Base-by-base conservation (phyloP, 805 yeast genomes). In the Saccharomyces kudriavzevii region DNA sequence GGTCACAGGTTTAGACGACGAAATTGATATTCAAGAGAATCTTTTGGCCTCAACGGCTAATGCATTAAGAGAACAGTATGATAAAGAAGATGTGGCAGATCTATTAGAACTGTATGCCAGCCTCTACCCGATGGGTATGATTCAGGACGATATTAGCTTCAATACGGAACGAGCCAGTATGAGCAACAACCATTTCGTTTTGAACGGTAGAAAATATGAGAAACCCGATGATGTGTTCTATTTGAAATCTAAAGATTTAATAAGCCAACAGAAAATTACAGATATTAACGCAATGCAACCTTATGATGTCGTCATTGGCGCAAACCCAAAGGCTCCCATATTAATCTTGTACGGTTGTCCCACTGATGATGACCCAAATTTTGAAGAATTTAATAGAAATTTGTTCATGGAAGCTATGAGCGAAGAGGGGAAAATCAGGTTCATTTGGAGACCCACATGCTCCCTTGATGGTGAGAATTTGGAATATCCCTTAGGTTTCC, bases 161-260 rank as follows among this genome's bases (percentile, higher is more conserved):
- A 52, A 51, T 13, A n/a, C 26, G n/a, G 51, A 54, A 22, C 31
- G 22, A 17, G 49, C 47, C 8, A 17, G 26, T 1, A 30, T 50
- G 2, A 48, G 54, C 8, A 56, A 53, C 1, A 61, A 55, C 47
- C 64, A 52, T 53, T 67, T 68, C 47, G 50, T 62, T 2, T 47
- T 69, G 29, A 67, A 67, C 50, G 60, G 60, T 2, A 54, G 59
- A 49, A 55, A 48, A 17, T 85, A 84, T 62, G 83, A 90, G 60
- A 79, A 84, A 9, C 72, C 84, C 2, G 87, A 81, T 52, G 96
- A 86, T 54, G 77, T 89, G 0, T 94, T 81, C 67, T 96, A 97
- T 2, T 74, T 94, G 53, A 84, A 85, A 65, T 79, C 89, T 0
- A 73, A 73, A 26, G 70, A 72, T n/a, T 60, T 65, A 5, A 51